phyloP scores from a whole-genome alignment of 2,329 filamentous ascomycete species.

The Sporothrix schenckii region DNA sequence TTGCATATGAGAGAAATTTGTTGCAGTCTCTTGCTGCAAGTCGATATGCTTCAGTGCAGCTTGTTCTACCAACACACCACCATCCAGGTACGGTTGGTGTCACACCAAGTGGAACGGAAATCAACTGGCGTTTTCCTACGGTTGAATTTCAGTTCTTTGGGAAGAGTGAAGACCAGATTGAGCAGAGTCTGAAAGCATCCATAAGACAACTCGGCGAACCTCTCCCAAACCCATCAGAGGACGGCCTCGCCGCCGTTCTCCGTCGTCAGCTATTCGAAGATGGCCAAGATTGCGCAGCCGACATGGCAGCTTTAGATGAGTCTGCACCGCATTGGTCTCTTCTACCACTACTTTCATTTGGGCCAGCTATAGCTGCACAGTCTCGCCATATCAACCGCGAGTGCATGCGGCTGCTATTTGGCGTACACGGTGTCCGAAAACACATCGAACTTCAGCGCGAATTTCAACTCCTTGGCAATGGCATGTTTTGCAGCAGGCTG shows the following conservation, averaged over 20 bases:
- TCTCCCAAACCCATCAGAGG: conserved; percentile 37
- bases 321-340: conserved; percentile 61
- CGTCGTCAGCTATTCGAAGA: conserved; percentile 46
- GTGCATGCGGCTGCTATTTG: conserved; percentile 75
- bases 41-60: not conserved
- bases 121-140: conserved; percentile 29
- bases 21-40: conserved; percentile 40
- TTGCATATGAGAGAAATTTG: conserved; percentile 54
- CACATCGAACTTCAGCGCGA: conserved; percentile 76
- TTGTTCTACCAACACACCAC: not conserved
- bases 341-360: conserved; percentile 72
- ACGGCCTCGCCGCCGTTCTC: conserved; percentile 49
- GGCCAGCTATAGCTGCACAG: conserved; percentile 72
- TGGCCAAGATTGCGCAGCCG: not conserved
- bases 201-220: conserved; percentile 52
- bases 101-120: not conserved
- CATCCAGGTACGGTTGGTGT: too few relatives aligned
- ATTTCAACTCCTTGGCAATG: conserved; percentile 84
- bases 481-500: conserved; percentile 77
- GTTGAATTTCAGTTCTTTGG: conserved; percentile 54
- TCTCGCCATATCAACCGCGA: conserved; percentile 75
- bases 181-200: conserved; percentile 54
- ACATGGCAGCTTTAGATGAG: conserved; percentile 34
- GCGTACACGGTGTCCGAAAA: conserved; percentile 67
- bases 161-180: conserved; percentile 51